These are phyloP conservation scores for Ceratocystis papillata DNA, from an alignment of 2,329 filamentous ascomycete species.

Conservation along the genomic window DNA sequence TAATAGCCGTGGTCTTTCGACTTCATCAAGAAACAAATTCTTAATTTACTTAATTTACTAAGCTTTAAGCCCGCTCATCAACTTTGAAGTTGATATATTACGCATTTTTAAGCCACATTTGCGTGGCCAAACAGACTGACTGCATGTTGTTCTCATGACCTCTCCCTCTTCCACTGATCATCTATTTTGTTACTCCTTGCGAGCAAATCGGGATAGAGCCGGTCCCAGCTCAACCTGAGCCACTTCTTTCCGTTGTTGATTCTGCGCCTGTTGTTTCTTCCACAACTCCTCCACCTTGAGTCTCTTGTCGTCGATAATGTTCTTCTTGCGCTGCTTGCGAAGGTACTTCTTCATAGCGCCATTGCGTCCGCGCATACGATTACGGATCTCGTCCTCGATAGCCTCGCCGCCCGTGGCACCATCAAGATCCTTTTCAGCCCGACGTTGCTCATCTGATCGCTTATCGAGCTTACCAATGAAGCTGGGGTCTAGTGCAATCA, in stretches of 20 bases:
- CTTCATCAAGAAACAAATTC: no score
- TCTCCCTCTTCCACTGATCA: slow-evolving; percentile 13
- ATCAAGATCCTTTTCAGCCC: slow-evolving; percentile 71
- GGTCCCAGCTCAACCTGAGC: slow-evolving; percentile 68
- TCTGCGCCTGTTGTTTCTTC: slow-evolving; percentile 58
- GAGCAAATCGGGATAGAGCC: slow-evolving; percentile 73
- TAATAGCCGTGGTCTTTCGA: no score
- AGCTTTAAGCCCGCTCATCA: no score
- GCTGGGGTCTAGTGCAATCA: slow-evolving; percentile 90
- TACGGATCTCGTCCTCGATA: slow-evolving; percentile 53
- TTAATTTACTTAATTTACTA: no score
- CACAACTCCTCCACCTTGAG: slow-evolving; percentile 75
- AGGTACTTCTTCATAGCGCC: slow-evolving; percentile 78
- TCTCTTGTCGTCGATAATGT: slow-evolving; percentile 92
- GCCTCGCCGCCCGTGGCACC: slow-evolving; percentile 43
- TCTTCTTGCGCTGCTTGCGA: slow-evolving; percentile 82
- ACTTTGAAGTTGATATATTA: no score
- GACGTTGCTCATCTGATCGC: slow-evolving; percentile 63
- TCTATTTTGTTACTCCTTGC: slow-evolving; percentile 43
- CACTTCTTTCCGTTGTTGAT: slow-evolving; percentile 51
- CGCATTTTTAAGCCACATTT: no score
- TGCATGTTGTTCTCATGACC: background rate
- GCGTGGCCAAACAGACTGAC: no score
- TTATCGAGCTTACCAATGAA: slow-evolving; percentile 83
- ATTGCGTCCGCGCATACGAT: slow-evolving; percentile 80